Evolutionary conservation across 441 rosid genomes (phyloP), one percentile per base, ranked within the genome.

Genomic region (Iberis amara): DNA sequence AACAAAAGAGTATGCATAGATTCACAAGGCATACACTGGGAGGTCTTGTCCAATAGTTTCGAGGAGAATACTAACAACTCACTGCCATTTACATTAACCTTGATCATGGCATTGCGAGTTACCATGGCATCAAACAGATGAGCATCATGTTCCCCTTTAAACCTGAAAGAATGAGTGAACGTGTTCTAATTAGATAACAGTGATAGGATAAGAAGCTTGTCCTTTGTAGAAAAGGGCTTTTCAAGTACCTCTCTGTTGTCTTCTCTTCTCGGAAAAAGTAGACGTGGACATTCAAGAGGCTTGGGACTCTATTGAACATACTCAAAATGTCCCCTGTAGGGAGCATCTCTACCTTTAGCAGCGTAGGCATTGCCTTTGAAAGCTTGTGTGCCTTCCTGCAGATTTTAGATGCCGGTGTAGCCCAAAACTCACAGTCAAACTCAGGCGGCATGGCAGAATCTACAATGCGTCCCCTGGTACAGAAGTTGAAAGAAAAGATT

Each of bases 1-100:
- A 1, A 21, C 7, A 31, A 36, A 48, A 36, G 9, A 31, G 40
- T 44, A 13, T 52, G 35, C 44, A 18, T 47, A 40, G 58, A 47
- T 42, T 30, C 39, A 56, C 24, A 55, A 23, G 59, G 8, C 77
- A 70, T 72, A 82, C 94, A 67, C 55, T 48, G 74, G 14, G 77
- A 60, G 50, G 69, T 73, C n/a, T 11, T 23, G 51, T 73, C 73
- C 39, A 88, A 69, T 41, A 65, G 70, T 39, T 69, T 76, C 7
- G 85, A 78, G 41, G 89, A 63, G 57, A 75, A 85, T 72, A 88
- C 65, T 48, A 82, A 59, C 80, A 88, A 50, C 57, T 79, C 81
- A n/a, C 68, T 52, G 59, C 75, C 84, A 52, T 68, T 63, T 23
- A 82, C 41, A 35, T 55, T 60, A 68, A 65, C 65, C 71, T 62